Evolutionary conservation across 2,329 filamentous ascomycete species (phyloP), one percentile per base, ranked within the genome.

Genomic region (Ceratocystis cacaofunesta): DNA sequence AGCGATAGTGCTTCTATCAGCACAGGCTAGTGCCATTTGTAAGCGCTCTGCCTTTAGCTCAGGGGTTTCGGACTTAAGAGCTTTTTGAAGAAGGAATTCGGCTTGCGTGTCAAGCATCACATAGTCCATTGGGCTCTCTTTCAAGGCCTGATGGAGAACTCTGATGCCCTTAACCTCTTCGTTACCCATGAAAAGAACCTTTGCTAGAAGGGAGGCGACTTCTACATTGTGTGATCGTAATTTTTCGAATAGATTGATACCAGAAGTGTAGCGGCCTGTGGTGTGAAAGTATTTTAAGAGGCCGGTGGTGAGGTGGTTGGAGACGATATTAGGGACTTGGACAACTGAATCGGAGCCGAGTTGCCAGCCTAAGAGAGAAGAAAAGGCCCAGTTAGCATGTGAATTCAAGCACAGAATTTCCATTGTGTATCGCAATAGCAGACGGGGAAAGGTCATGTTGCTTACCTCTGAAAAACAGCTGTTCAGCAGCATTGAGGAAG

Each of bases 161-260:
- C 90, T 85, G 41, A 99, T 88, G 1, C 92, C 94, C 70, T 95
- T 87, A n/a, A 99, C 94, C 74, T 99, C 94, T 74, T 99, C 94
- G 70, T 96, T 92, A 22, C 90, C 94, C 80, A 94, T 90, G 70
- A 97, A 89, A 70, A 96, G 84, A 28, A 99, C 90, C 71, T 89
- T 91, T 30, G 94, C 88, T 25, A 99, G 80, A 0, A 99, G 79
- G 0, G 94, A 97, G 0, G 94, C 95, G 0, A 99, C 92, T 73
- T 99, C 94, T 1, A 92, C 85, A 72, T 96, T 95, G 68, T 91
- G 88, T 10, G 86, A 86, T 57, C 92, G 87, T 61, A 99, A 82
- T 76, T 99, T 99, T 76, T 97, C 91, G 71, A 99, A 99, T 0
- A 99, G 81, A 70, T 99, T 99, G 75, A 99, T 96, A 15, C 92